Conservation (phyloP, 2,329 filamentous ascomycete species). For the Pochonia chlamydosporia region DNA sequence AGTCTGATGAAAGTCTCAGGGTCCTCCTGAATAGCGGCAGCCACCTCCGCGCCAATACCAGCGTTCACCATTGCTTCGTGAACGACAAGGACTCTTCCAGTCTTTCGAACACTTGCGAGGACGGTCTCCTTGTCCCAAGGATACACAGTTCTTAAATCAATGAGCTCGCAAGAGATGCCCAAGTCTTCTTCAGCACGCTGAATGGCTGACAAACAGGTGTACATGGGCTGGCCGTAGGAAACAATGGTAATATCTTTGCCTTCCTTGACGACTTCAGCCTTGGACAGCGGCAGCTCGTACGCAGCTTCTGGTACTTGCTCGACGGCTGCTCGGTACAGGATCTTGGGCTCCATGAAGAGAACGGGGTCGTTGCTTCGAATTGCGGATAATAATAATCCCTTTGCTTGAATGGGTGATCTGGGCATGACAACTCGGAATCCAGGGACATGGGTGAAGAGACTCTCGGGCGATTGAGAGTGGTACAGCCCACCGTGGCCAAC, state of each 20-base stretch:
- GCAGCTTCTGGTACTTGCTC: slow-evolving; percentile 80
- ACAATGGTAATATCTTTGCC: slow-evolving; percentile 78
- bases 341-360: slow-evolving; percentile 91
- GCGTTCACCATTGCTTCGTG: slow-evolving; percentile 91
- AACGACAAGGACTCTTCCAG: slow-evolving; percentile 78
- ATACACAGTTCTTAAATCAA: slow-evolving; percentile 83
- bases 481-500: slow-evolving; percentile 86
- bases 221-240: slow-evolving; percentile 85
- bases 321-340: slow-evolving; percentile 83
- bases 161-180: slow-evolving; percentile 72
- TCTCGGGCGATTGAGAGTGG: slow-evolving; percentile 85
- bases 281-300: slow-evolving; percentile 79
- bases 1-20: slow-evolving; percentile 69
- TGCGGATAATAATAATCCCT: slow-evolving; percentile 72
- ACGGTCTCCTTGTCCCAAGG: slow-evolving; percentile 85
- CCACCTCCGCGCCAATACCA: slow-evolving; percentile 83
- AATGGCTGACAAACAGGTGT: slow-evolving; percentile 74
- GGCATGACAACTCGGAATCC: slow-evolving; percentile 83
- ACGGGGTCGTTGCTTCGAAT: slow-evolving; percentile 82
- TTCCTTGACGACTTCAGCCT: slow-evolving; percentile 76
- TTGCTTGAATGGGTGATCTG: slow-evolving; percentile 79
- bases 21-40: slow-evolving; percentile 80
- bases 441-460: slow-evolving; percentile 82
- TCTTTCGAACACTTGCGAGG: slow-evolving; percentile 78
- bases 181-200: slow-evolving; percentile 68